Evolutionary conservation across 805 yeast species (phyloP).

Genomic region (Starmerella potacharoeniae): DNA sequence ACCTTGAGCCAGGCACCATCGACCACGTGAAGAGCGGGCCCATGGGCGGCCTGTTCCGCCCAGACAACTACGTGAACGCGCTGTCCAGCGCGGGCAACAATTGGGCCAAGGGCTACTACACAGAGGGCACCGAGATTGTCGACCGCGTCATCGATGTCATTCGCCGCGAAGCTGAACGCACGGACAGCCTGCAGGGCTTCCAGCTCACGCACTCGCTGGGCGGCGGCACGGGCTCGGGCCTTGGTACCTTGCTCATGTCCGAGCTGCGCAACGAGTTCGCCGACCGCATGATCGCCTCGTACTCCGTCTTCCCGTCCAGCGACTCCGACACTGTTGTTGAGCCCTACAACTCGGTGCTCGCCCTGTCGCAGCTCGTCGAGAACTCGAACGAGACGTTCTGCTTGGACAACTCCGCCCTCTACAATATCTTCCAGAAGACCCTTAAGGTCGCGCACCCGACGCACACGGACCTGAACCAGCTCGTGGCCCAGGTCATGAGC

Average conservation of each 20-base stretch:
- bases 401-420: constrained; percentile 87
- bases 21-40: constrained; percentile 70
- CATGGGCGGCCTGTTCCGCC: constrained; percentile 82
- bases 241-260: constrained; percentile 81
- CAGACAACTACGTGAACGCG: constrained; percentile 81
- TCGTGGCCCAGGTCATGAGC: constrained; percentile 85
- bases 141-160: constrained; percentile 82
- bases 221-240: constrained; percentile 95
- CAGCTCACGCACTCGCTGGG: constrained; percentile 75
- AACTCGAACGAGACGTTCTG: constrained; percentile 89
- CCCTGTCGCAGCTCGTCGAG: constrained; percentile 84
- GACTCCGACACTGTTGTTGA: constrained; percentile 89
- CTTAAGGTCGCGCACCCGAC: constrained; percentile 70
- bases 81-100: constrained; percentile 91
- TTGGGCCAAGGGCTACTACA: constrained; percentile 96
- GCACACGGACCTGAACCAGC: constrained; percentile 64
- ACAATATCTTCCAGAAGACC: constrained; percentile 78
- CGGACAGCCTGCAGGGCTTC: constrained; percentile 90
- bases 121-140: constrained; percentile 91
- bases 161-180: constrained; percentile 86
- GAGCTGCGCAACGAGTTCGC: constrained; percentile 86
- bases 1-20: constrained; percentile 89
- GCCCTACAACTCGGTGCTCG: constrained; percentile 86
- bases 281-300: constrained; percentile 93
- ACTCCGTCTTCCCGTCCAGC: constrained; percentile 86